Base-by-base conservation (phyloP, 768 basidiomycete species). In the Krasilnikovozyma curviuscula region DNA sequence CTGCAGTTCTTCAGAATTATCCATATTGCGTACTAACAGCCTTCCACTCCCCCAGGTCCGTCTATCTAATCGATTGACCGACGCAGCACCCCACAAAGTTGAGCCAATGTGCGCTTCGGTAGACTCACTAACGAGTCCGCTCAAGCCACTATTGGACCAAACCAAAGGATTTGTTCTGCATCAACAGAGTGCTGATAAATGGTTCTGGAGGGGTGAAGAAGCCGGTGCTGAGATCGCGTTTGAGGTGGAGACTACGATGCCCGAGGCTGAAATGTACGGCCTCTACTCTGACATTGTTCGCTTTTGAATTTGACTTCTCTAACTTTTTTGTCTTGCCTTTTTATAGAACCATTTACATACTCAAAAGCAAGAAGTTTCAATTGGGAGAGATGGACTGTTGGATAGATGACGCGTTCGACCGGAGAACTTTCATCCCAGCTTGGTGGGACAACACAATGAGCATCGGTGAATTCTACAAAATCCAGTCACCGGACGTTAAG, bases 371-470 rank as follows among this genome's bases (percentile, higher is more conserved):
- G 3, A 44, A 44, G 42, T 31, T 21, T 6, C 19, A 44, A 18
- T 32, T 44, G 30, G 42, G 42, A 3, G 31, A 19, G 9, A 27
- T 44, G 25, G 42, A 44, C n/a, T 44, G 42, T 32, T 44, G 42
- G 42, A 44, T 44, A 5, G 42, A 44, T 32, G 42, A 44, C 30
- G 42, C n/a, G n/a, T n/a, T n/a, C n/a, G n/a, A n/a, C n/a, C n/a
- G n/a, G n/a, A n/a, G n/a, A n/a, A n/a, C n/a, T n/a, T n/a, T n/a
- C n/a, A n/a, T n/a, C n/a, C n/a, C n/a, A n/a, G n/a, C n/a, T n/a
- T n/a, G n/a, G n/a, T n/a, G n/a, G n/a, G n/a, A n/a, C n/a, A n/a
- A n/a, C n/a, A n/a, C n/a, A n/a, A n/a, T n/a, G n/a, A n/a, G n/a
- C n/a, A n/a, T n/a, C n/a, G n/a, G n/a, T n/a, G n/a, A n/a, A n/a